phyloP scores from a whole-genome alignment of 176 grass and related monocot species.

The Avena insularis region DNA sequence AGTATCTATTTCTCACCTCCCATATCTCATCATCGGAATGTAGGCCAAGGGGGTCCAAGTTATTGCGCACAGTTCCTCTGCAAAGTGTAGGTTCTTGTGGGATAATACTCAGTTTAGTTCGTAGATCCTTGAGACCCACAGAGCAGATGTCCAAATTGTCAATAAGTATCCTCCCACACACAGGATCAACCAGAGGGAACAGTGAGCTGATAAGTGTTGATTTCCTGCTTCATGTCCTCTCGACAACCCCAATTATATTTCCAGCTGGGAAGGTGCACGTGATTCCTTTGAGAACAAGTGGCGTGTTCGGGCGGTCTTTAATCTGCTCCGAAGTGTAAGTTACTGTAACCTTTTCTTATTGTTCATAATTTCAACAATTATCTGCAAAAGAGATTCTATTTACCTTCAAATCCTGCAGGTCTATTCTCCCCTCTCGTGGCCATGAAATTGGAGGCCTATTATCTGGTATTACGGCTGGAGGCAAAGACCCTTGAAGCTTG shows the following conservation, averaged over 20 bases:
- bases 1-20: constrained; percentile 64
- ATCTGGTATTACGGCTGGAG: constrained; percentile 67
- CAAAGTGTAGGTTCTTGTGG: constrained; percentile 97
- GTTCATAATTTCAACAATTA: not conserved
- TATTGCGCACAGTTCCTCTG: constrained; percentile 80
- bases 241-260: constrained; percentile 86
- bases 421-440: constrained; percentile 81
- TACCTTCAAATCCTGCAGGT: constrained; percentile 88
- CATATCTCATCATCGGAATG: constrained; percentile 93
- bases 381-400: constrained; percentile 33
- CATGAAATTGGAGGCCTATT: constrained; percentile 81
- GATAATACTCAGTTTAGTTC: constrained; percentile 96
- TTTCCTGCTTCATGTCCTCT: constrained; percentile 91
- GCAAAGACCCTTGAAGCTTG: constrained; percentile 87
- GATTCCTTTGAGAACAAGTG: constrained; percentile 93
- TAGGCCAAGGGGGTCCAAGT: constrained; percentile 87
- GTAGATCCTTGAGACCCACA: constrained; percentile 68
- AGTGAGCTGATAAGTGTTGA: constrained; percentile 87
- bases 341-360: constrained; percentile 25
- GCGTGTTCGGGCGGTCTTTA: constrained; percentile 71
- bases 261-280: constrained; percentile 77
- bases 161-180: constrained; percentile 77
- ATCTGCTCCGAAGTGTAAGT: constrained; percentile 61
- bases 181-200: constrained; percentile 87
- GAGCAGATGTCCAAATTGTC: constrained; percentile 85